Evolutionary conservation across 169 alveolate species (phyloP).

Genomic region (Plasmodium adleri): DNA sequence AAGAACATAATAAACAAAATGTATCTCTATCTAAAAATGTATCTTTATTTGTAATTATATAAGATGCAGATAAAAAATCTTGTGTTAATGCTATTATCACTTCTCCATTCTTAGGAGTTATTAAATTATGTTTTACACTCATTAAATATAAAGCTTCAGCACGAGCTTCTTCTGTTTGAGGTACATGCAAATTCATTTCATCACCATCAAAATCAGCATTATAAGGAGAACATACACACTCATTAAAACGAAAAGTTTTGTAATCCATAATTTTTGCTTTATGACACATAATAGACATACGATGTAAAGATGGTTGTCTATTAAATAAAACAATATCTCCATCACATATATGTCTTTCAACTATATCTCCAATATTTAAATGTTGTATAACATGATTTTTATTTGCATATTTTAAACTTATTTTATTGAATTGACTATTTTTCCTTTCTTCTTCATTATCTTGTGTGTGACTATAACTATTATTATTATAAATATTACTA

Average conservation of each 20-base stretch:
- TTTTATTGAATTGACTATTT: conserved; percentile 9
- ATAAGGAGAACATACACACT: conserved; percentile 98
- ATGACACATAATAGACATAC: conserved; percentile 98
- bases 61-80: conserved; percentile 93
- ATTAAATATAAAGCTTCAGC: conserved; percentile 96
- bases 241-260: conserved; percentile 97
- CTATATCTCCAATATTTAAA: conserved; percentile 95
- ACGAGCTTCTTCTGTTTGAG: conserved; percentile 98
- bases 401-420: conserved; percentile 88
- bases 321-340: conserved; percentile 99
- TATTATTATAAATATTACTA: neutral
- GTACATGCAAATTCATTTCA: conserved; percentile 99
- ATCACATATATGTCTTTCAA: conserved; percentile 97
- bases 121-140: conserved; percentile 95
- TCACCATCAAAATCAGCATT: conserved; percentile 99
- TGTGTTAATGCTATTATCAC: conserved; percentile 97
- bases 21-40: conserved; percentile 93
- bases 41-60: conserved; percentile 96
- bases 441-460: neutral
- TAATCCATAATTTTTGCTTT: conserved; percentile 95
- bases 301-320: conserved; percentile 99
- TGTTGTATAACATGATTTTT: conserved; percentile 88
- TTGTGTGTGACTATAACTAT: neutral
- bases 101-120: conserved; percentile 99
- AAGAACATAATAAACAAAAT: conserved; percentile 92